phyloP scores from a whole-genome alignment of 192 early-diverging fungal species.

The Powellomyces hirtus region DNA sequence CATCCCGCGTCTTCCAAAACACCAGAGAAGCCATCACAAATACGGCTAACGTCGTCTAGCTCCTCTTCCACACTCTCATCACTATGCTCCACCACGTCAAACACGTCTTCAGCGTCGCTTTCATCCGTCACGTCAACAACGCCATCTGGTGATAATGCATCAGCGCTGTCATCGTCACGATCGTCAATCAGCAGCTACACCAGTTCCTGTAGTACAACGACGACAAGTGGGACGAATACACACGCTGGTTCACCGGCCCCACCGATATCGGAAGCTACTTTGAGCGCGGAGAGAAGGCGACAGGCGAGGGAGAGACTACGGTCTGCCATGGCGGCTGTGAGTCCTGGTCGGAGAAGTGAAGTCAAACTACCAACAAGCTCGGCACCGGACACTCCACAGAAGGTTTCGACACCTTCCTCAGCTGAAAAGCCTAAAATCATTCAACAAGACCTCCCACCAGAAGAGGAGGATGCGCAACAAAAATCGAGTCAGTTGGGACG shows the following conservation, averaged over 20 bases:
- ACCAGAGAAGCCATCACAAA: too few relatives aligned
- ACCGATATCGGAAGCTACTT: not conserved
- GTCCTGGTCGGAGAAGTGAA: not conserved
- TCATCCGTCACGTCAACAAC: not conserved
- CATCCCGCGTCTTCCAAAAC: too few relatives aligned
- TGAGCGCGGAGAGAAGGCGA: slow-evolving; percentile 6
- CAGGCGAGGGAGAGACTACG: slow-evolving; percentile 9
- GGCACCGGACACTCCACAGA: not conserved
- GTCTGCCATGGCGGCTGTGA: slow-evolving; percentile 17
- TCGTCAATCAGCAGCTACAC: slow-evolving; percentile 1
- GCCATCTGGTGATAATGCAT: not conserved
- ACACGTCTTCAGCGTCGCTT: not conserved
- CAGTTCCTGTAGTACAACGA: not conserved
- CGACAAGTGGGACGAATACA: not conserved
- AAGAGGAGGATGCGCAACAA: slow-evolving; percentile 5
- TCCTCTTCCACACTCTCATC: not conserved
- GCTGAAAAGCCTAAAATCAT: not conserved
- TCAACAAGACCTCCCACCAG: too few relatives aligned
- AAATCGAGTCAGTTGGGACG: slow-evolving; percentile 16
- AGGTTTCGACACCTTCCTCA: not conserved
- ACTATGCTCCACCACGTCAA: not conserved
- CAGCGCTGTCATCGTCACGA: not conserved
- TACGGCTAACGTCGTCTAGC: too few relatives aligned
- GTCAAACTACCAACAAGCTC: not conserved
- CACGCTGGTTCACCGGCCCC: not conserved